A percentile compares a stretch with the other conserved stretches of the same genome.
phyloP scores from a whole-genome alignment of 495 filamentous ascomycete genomes.

The Aspergillus affinis region DNA sequence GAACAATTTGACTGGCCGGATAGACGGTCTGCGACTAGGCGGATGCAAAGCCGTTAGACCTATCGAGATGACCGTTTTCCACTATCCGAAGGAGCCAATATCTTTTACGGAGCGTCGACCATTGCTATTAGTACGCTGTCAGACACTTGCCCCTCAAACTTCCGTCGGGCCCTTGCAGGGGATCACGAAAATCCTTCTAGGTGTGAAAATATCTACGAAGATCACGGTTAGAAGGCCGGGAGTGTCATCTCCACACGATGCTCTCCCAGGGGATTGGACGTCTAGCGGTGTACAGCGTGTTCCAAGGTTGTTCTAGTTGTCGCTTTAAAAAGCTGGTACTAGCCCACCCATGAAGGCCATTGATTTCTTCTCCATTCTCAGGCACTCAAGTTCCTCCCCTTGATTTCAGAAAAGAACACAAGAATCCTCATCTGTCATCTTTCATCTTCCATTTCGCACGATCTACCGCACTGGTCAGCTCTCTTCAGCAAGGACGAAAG shows the following conservation, averaged over 20 bases:
- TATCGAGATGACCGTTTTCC: constrained; percentile 1
- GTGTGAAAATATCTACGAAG: constrained; percentile 22
- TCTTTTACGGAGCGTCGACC: neutral
- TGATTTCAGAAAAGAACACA: neutral
- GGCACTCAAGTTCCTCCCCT: neutral
- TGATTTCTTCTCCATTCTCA: neutral
- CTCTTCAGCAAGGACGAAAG: neutral
- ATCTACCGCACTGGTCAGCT: neutral
- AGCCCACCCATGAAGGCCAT: neutral
- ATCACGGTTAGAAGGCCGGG: constrained; percentile 17
- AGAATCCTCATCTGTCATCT: neutral
- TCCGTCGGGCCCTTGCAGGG: constrained; percentile 44
- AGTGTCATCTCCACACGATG: constrained; percentile 27
- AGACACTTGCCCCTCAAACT: constrained; percentile 33
- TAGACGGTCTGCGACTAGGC: constrained; percentile 6
- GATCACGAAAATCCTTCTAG: constrained; percentile 20
- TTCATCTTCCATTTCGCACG: neutral
- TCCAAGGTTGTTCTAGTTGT: constrained; percentile 2
- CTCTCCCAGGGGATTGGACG: constrained; percentile 26
- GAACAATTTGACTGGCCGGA: neutral
- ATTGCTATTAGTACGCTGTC: constrained; percentile 19
- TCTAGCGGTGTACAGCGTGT: constrained; percentile 41
- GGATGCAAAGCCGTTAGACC: constrained; percentile 9
- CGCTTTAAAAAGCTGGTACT: constrained; percentile 16
- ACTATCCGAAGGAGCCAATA: neutral